Base-by-base conservation (phyloP, 2,329 filamentous ascomycete genomes). In the Colletotrichum phormii region DNA sequence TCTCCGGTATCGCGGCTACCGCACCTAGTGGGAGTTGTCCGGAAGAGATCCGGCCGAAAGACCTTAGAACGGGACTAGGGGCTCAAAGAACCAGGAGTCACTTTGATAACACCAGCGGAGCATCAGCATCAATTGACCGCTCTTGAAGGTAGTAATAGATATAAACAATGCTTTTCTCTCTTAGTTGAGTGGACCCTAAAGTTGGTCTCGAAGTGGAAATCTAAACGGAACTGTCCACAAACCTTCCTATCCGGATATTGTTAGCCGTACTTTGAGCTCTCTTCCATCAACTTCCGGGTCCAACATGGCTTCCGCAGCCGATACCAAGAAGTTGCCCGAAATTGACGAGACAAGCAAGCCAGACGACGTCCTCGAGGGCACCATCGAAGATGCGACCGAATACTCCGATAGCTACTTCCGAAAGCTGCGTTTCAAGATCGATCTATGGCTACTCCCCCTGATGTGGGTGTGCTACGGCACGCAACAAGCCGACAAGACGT, bases 401-500 rank as follows among this genome's bases (percentile, higher is more conserved):
- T 77, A 77, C 55, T 78, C 77, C 3, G 76, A 75, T 26, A 75
- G 63, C 9, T 76, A 79, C 65, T 78, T 77, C 71, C 71, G 76
- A 35, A 79, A 76, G 31, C 76, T 81, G 5, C 76, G 76, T 1
- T 77, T 76, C 77, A 80, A 79, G 74, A 79, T 79, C 53, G 79
- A 81, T 70, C 71, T 79, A 13, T 78, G 72, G 22, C 77, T 81
- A 2, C 63, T 81, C 6, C 79, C 80, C 0, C 62, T 81, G 53
- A 81, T 81, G 77, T 79, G 78, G 77, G 64, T 79, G 24, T 78
- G 67, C 33, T 81, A 79, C 57, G 77, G 77, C 29, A 77, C 75
- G 0, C 79, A 80, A 54, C 76, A 79, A n/a, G 75, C 77, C 11
- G 80, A 81, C 64, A 81, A 80, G 75, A 78, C 76, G 1, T 80